Conservation (phyloP, 768 basidiomycete genomes). For the Tricholoma sp. region DNA sequence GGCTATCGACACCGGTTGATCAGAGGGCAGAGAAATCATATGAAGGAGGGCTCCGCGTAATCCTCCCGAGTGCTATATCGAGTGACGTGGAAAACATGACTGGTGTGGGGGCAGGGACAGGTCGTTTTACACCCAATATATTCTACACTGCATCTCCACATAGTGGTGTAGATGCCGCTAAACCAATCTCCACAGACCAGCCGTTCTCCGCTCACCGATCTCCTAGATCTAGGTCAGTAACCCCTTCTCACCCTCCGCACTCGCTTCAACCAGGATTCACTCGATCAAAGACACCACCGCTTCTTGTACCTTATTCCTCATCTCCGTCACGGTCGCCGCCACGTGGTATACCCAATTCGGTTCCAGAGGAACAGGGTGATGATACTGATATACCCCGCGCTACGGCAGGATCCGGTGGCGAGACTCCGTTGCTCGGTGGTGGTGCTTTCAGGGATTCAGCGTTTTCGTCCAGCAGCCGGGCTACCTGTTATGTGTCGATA, state of each 20-base stretch:
- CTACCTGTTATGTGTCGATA: slow-evolving; percentile 48
- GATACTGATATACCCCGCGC: not conserved
- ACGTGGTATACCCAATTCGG: not conserved
- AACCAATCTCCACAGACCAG: not conserved
- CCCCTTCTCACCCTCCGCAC: slow-evolving; percentile 7
- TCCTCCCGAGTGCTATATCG: slow-evolving; percentile 52
- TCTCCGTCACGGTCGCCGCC: slow-evolving; percentile 10
- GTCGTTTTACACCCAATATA: slow-evolving; percentile 23
- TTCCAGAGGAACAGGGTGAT: not conserved
- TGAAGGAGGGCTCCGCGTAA: slow-evolving; percentile 28
- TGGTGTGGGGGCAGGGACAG: slow-evolving; percentile 44
- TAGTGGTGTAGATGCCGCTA: slow-evolving; percentile 5
- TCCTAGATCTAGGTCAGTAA: not conserved
- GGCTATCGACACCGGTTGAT: slow-evolving; percentile 58
- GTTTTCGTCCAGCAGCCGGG: slow-evolving; percentile 44
- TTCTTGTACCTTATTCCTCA: slow-evolving; percentile 22
- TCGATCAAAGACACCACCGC: slow-evolving; percentile 36
- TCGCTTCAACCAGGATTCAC: slow-evolving; percentile 28
- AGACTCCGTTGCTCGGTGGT: slow-evolving; percentile 44
- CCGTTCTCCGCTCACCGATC: slow-evolving; percentile 1
- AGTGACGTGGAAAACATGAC: slow-evolving; percentile 58
- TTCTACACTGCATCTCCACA: slow-evolving; percentile 29
- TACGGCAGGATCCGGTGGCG: not conserved
- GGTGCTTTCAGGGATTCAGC: slow-evolving; percentile 65
- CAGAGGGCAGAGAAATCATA: slow-evolving; percentile 26